Percentiles rank a stretch among this genome's conserved stretches.
Evolutionary conservation across 768 basidiomycete genomes (phyloP).

Genomic region (Trametes meyenii): DNA sequence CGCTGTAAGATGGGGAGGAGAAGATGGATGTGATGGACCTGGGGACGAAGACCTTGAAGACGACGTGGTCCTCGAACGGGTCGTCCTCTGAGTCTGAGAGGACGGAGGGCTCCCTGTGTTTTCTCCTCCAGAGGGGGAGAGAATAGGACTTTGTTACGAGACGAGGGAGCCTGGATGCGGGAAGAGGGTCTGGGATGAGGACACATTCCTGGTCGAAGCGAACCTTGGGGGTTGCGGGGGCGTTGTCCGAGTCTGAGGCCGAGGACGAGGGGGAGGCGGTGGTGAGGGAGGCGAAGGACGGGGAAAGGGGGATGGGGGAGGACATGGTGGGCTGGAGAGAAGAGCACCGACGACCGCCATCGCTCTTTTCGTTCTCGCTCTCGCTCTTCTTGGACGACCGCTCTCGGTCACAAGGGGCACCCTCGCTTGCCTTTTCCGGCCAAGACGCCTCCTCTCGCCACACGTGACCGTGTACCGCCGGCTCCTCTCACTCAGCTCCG

Average conservation of each 20-base stretch:
- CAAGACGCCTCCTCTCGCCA: neutral
- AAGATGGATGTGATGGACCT: slow-evolving; percentile 44
- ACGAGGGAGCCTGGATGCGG: slow-evolving; percentile 47
- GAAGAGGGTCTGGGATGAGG: slow-evolving; percentile 63
- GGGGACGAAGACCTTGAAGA: slow-evolving; percentile 64
- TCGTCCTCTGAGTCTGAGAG: slow-evolving; percentile 26
- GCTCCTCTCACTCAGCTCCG: neutral
- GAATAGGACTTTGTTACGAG: slow-evolving; percentile 68
- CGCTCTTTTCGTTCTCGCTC: neutral
- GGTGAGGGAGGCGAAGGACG: slow-evolving; percentile 21
- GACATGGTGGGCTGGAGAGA: slow-evolving; percentile 16
- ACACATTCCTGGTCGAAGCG: slow-evolving; percentile 76
- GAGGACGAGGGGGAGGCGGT: slow-evolving; percentile 1
- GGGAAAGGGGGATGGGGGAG: slow-evolving; percentile 6
- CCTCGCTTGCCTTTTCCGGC: slow-evolving; percentile 1
- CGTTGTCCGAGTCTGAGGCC: neutral
- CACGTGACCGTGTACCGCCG: slow-evolving; percentile 24
- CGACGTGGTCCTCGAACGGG: slow-evolving; percentile 47
- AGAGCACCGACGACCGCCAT: neutral
- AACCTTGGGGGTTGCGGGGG: slow-evolving; percentile 39
- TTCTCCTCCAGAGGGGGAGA: slow-evolving; percentile 67
- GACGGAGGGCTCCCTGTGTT: slow-evolving; percentile 28
- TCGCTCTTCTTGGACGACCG: neutral
- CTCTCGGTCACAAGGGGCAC: slow-evolving; percentile 1
- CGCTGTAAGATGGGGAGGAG: neutral